Percentiles rank a stretch among this genome's conserved stretches.
phyloP scores from a whole-genome alignment of 805 yeast genomes.

The Trichomonascus vanleenenianus region DNA sequence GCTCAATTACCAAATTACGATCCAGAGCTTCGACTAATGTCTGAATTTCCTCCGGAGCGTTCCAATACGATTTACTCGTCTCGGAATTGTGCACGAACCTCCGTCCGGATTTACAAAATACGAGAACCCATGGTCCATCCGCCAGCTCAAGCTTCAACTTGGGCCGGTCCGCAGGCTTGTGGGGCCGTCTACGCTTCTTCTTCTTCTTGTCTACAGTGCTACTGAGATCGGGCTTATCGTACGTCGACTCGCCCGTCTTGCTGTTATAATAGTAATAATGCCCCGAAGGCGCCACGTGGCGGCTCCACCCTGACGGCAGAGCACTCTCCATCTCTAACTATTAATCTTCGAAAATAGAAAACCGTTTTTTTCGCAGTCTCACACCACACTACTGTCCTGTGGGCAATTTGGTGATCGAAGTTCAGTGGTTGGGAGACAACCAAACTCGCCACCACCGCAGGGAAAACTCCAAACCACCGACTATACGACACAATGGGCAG shows the following conservation, averaged over 20 bases:
- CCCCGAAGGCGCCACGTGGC: constrained; percentile 33
- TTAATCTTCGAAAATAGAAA: too few relatives aligned
- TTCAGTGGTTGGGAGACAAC: neutral
- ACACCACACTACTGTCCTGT: too few relatives aligned
- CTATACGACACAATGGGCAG: constrained; percentile 44
- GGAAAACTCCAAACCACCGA: neutral
- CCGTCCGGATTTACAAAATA: constrained; percentile 35
- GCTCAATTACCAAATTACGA: constrained; percentile 24
- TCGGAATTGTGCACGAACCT: constrained; percentile 34
- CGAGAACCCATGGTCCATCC: constrained; percentile 34
- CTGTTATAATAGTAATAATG: constrained; percentile 34
- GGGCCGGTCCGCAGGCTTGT: constrained; percentile 10
- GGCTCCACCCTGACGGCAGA: constrained; percentile 32
- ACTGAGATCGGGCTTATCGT: constrained; percentile 28
- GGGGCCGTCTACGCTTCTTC: neutral
- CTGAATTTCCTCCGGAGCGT: constrained; percentile 26
- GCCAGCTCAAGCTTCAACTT: constrained; percentile 13
- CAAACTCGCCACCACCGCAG: neutral
- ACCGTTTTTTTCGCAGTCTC: too few relatives aligned
- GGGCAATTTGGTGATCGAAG: too few relatives aligned
- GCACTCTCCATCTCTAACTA: neutral
- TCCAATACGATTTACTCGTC: constrained; percentile 31
- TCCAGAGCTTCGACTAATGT: constrained; percentile 26
- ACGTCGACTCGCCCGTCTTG: constrained; percentile 32
- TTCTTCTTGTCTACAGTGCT: neutral